phyloP scores from a whole-genome alignment of 768 basidiomycete genomes.

The Russula virescens region DNA sequence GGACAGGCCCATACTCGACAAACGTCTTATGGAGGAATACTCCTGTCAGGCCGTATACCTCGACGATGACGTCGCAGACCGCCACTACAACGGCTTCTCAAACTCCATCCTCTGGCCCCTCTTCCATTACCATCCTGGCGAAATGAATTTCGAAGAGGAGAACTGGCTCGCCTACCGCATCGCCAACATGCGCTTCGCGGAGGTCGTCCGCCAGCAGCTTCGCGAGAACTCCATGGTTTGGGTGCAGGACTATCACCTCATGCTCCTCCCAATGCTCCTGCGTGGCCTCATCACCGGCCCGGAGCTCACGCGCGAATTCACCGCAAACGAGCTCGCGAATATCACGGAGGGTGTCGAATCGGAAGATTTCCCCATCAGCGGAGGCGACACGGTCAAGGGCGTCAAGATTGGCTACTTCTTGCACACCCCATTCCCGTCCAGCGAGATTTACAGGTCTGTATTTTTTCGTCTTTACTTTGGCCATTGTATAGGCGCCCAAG shows the following conservation, averaged over 20 bases:
- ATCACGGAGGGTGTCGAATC: conserved; percentile 67
- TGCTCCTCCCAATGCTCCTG: conserved; percentile 96
- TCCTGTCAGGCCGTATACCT: conserved; percentile 98
- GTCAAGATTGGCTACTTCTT: conserved; percentile 99
- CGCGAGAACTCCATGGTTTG: conserved; percentile 91
- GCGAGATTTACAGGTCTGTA: conserved; percentile 89
- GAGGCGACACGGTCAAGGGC: conserved; percentile 43
- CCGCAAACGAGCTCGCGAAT: conserved; percentile 54
- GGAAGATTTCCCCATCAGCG: conserved; percentile 37
- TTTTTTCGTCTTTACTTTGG: neutral
- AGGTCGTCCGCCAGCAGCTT: conserved; percentile 75
- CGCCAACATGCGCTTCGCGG: conserved; percentile 92
- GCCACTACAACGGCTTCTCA: conserved; percentile 97
- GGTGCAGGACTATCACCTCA: conserved; percentile 98
- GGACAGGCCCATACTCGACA: conserved; percentile 88
- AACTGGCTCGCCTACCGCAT: conserved; percentile 98
- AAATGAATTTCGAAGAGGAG: conserved; percentile 99
- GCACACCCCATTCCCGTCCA: conserved; percentile 96
- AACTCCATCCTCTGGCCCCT: conserved; percentile 99
- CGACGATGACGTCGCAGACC: conserved; percentile 96
- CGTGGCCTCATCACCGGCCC: conserved; percentile 79
- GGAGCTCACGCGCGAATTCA: conserved; percentile 49
- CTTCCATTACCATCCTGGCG: conserved; percentile 99
- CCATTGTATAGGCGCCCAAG: neutral
- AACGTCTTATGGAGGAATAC: conserved; percentile 89